Evolutionary conservation across 192 early-diverging fungal genomes (phyloP), one percentile per base, ranked within the genome.

Genomic region (Dissophora ornata): DNA sequence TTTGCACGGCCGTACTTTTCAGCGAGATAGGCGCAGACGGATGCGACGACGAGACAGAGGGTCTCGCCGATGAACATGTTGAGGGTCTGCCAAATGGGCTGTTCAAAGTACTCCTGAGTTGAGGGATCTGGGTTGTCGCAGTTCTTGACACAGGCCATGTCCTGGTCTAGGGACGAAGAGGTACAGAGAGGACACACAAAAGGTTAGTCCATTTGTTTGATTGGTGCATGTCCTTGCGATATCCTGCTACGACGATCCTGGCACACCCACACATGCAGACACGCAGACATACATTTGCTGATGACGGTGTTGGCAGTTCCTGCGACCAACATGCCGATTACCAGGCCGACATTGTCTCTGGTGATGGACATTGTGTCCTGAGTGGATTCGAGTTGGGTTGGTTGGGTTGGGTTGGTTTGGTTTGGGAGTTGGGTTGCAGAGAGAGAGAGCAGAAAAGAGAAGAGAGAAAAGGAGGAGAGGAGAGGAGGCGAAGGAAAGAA

Each of bases 1-100:
- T 58, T 69, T 26, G 71, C 61, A 58, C 62, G 55, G 16, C 70
- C 53, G 29, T 28, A 57, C 38, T 67, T 71, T 33, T 62, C 59
- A 32, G 69, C 44, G 47, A 64, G 30, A n/a, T 46, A 56, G 36
- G 77, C 62, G 36, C 59, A 69, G 52, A 91, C 11, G 73, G 85
- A 91, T 75, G 91, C 84, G 52, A 89, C 83, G 12, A 87, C 78
- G 33, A 97, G 79, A 75, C 97, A 92, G 28, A 93, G 79, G 46
- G 87, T 86, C 77, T 99, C 97, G 52, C 97, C 97, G 36, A 95
- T 77, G 79, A 97, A 99, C 97, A 99, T 99, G 60, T 93, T 96
- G 51, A 99, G 84, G 24, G 97, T 98, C 87, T 97, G 96, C 92
- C 93, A 96, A n/a, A 97, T 83, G 15, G 97, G 97, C 81, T 99